Base-by-base conservation (phyloP, 2,329 filamentous ascomycete species). In the Torrubiella hemipterigena region DNA sequence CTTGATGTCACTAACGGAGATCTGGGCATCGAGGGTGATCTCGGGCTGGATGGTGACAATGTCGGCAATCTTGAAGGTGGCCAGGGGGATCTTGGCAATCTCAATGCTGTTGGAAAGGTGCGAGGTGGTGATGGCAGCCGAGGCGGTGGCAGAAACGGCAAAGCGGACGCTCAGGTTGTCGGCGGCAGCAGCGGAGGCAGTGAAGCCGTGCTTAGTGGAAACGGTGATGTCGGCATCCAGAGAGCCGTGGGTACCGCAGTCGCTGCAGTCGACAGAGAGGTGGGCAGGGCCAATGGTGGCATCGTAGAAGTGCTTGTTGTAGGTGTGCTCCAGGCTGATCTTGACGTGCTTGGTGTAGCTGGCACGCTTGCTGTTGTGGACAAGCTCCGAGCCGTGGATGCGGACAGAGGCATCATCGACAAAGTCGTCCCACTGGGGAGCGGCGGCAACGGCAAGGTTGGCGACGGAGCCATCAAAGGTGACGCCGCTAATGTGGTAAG, bases 271-370 rank as follows among this genome's bases (percentile, higher is more conserved):
- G 27, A 36, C 34, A 12, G 34, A 36, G n/a, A 36, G 27, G 18
- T 36, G 34, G 9, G 34, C 34, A 15, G 34, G 34, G 15, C 34
- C 34, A 24, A 36, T 32, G 17, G 29, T 27, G 5, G 34, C 34
- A 25, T 36, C 34, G 34, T 36, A 36, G 16, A 36, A 36, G 30
- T 36, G 34, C 34, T 33, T 36, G 34, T 17, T 36, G 15, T 32
- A 36, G 34, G 16, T 16, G 34, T 27, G 34, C 30, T 36, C 34
- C 14, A 36, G 34, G 30, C 22, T 32, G 11, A 36, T 36, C 34
- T 36, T 36, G 30, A 28, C 30, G 23, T 36, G 32, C n/a, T 36
- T 32, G 13, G 27, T 26, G 30, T 36, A 36, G 26, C 34, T 36
- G 8, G 22, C 11, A n/a, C 34, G 34, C 17, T 27, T 26, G n/a